Conservation (phyloP, 345 rosid species). For the rapeseed (Brassica napus) region DNA sequence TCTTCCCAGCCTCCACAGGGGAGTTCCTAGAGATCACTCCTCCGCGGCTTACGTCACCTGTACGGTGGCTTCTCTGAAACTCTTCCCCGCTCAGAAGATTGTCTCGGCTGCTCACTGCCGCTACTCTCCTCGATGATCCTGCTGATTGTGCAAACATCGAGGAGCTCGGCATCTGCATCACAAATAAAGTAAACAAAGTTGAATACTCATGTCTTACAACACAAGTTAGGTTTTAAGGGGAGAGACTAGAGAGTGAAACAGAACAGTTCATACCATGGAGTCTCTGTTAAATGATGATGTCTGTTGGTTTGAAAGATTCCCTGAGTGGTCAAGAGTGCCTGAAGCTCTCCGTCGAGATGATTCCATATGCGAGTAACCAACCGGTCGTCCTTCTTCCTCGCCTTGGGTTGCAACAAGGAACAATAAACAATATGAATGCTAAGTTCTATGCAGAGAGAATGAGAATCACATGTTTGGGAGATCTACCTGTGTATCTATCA, state of each 20-base stretch:
- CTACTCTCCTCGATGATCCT: constrained; percentile 59
- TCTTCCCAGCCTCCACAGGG: constrained; percentile 22
- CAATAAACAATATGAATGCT: constrained; percentile 6
- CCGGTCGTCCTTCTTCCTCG: constrained; percentile 52
- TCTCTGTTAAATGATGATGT: constrained; percentile 45
- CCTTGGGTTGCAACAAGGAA: constrained; percentile 43
- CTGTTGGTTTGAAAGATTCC: constrained; percentile 68
- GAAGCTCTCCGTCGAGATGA: constrained; percentile 65
- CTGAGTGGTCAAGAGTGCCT: constrained; percentile 57
- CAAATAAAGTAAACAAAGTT: not conserved
- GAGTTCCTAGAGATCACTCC: constrained; percentile 25
- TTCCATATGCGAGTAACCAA: constrained; percentile 57
- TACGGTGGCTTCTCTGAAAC: constrained; percentile 52
- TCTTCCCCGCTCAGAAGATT: constrained; percentile 57
- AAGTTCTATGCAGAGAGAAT: too few species aligned
- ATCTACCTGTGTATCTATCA: constrained; percentile 69
- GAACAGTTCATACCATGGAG: constrained; percentile 43
- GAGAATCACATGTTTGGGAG: too few species aligned
- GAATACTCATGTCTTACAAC: not conserved
- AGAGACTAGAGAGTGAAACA: not conserved
- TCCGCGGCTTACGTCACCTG: constrained; percentile 57
- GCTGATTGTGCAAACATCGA: constrained; percentile 58
- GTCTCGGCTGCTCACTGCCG: constrained; percentile 52
- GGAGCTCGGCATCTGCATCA: constrained; percentile 58
- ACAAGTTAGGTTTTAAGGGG: not conserved